A percentile compares a stretch with the other conserved stretches of the same genome.
Conservation (phyloP, 345 rosid genomes). For the Citrus cavaleriei region DNA sequence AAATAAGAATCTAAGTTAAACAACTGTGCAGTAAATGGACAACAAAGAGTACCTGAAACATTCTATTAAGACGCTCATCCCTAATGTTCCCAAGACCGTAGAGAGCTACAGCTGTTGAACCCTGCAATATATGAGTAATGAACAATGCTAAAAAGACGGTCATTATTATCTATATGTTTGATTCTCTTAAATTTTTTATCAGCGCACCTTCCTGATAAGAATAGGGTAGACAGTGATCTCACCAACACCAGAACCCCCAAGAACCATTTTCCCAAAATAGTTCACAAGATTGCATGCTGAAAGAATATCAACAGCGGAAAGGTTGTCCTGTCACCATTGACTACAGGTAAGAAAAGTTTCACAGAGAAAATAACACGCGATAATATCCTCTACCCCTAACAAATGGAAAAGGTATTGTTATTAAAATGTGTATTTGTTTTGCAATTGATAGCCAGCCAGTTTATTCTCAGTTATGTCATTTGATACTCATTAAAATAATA, state of each 20-base stretch:
- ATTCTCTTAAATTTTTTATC: constrained; percentile 9
- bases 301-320: constrained; percentile 92
- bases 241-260: constrained; percentile 99
- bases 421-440: background rate
- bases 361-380: background rate
- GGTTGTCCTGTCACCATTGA: constrained; percentile 79
- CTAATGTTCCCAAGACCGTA: constrained; percentile 98
- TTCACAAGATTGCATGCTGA: constrained; percentile 97
- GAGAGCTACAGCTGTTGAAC: constrained; percentile 89
- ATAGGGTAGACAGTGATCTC: constrained; percentile 87
- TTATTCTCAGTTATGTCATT: background rate
- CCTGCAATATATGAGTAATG: constrained; percentile 41
- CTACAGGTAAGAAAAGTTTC: constrained; percentile 13
- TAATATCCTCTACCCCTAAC: no score
- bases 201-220: constrained; percentile 79
- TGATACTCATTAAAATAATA: background rate
- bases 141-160: constrained; percentile 5
- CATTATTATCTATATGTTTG: background rate
- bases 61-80: constrained; percentile 95
- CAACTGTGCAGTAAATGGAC: constrained; percentile 4
- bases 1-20: constrained; percentile 12
- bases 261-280: constrained; percentile 97
- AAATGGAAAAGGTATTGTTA: background rate
- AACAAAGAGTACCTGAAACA: constrained; percentile 73
- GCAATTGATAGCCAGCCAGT: background rate